phyloP scores from a whole-genome alignment of 352 stramenopile genomes.

The Thalassiosira allenii region DNA sequence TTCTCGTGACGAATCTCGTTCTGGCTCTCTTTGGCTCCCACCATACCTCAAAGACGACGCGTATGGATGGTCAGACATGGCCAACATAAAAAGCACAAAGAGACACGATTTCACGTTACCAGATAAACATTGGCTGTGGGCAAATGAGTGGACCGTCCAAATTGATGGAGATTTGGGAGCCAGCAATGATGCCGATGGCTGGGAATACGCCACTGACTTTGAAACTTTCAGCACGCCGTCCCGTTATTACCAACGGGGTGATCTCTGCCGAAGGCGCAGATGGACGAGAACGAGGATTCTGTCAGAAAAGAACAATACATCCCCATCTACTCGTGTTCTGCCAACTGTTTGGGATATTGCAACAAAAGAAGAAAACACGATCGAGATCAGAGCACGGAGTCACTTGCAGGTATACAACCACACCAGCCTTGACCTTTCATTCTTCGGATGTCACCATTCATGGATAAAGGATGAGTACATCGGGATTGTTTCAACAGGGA shows the following conservation, averaged over 20 bases:
- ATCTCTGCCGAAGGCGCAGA: constrained; percentile 67
- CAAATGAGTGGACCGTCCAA: constrained; percentile 81
- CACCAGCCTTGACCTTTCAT: constrained; percentile 54
- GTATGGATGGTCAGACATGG: constrained; percentile 77
- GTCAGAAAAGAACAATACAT: constrained; percentile 34
- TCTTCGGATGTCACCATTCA: constrained; percentile 72
- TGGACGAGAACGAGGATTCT: constrained; percentile 81
- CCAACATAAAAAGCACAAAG: constrained; percentile 50
- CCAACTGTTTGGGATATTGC: constrained; percentile 73
- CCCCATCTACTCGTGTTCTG: constrained; percentile 15
- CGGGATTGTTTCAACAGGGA: constrained; percentile 45
- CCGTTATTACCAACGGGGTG: constrained; percentile 70
- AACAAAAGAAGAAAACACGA: constrained; percentile 59
- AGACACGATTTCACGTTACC: constrained; percentile 73
- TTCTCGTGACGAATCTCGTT: constrained; percentile 39
- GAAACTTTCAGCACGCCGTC: constrained; percentile 68
- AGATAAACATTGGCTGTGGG: constrained; percentile 82
- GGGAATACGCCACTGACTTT: constrained; percentile 83
- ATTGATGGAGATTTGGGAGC: constrained; percentile 65
- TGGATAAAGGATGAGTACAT: constrained; percentile 72
- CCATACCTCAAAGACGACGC: constrained; percentile 83
- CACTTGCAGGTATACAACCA: constrained; percentile 71
- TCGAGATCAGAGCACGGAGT: constrained; percentile 63
- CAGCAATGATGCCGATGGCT: constrained; percentile 78
- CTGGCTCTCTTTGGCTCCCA: constrained; percentile 74